phyloP scores from a whole-genome alignment of 345 rosid genomes.

The Syzygium aqueum region DNA sequence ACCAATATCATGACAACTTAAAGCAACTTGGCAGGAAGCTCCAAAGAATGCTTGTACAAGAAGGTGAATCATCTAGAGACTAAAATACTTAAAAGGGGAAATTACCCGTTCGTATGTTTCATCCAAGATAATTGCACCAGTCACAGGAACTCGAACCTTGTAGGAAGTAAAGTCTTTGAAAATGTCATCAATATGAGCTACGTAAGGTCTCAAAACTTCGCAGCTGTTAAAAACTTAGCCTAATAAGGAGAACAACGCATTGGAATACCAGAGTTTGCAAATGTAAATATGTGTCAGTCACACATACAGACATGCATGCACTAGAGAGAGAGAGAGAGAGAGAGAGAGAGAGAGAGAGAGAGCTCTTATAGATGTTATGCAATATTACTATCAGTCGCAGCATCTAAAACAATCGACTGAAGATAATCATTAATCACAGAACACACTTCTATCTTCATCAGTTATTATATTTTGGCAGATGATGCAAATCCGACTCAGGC shows the following conservation, averaged over 20 bases:
- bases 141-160: conserved; percentile 95
- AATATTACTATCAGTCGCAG: not conserved
- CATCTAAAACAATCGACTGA: not conserved
- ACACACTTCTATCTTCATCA: not conserved
- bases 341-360: not conserved
- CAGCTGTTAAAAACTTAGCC: conserved; percentile 82
- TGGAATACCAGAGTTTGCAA: not conserved
- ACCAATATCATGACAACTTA: not conserved
- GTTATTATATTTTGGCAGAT: not conserved
- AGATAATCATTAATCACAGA: not conserved
- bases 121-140: conserved; percentile 95
- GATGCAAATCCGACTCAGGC: not conserved
- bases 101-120: conserved; percentile 93
- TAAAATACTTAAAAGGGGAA: not conserved
- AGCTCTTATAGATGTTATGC: not conserved
- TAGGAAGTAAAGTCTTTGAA: conserved; percentile 97
- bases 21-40: not conserved
- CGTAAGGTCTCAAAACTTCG: conserved; percentile 83
- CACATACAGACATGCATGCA: not conserved
- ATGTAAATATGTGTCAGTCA: not conserved
- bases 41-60: not conserved
- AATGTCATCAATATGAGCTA: conserved; percentile 83
- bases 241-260: conserved; percentile 27
- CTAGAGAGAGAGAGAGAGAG: not conserved
- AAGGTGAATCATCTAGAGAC: not conserved